Conservation (phyloP, 805 yeast genomes). For the Hanseniaspora vineae region DNA sequence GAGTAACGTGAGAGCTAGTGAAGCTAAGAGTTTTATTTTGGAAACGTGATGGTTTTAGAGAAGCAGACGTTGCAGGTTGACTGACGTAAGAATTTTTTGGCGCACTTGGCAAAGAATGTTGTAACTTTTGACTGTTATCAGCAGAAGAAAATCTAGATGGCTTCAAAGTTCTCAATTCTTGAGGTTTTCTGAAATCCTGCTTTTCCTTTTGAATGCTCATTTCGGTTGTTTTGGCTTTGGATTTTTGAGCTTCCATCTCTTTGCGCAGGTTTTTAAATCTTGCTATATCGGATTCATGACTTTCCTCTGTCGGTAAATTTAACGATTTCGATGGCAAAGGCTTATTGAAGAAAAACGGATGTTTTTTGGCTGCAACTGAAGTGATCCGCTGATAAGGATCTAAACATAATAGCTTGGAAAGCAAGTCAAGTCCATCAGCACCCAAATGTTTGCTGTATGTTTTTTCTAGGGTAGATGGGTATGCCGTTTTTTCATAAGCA, state of each 20-base stretch:
- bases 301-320: conserved; percentile 59
- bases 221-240: neutral
- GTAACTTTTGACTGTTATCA: too few relatives aligned
- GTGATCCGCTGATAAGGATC: conserved; percentile 67
- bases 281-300: conserved; percentile 78
- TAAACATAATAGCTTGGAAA: conserved; percentile 48
- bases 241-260: conserved; percentile 9
- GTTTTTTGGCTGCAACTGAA: conserved; percentile 64
- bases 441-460: conserved; percentile 32
- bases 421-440: conserved; percentile 36
- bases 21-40: too few relatives aligned
- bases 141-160: too few relatives aligned
- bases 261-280: conserved; percentile 32
- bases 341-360: conserved; percentile 49
- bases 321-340: conserved; percentile 56
- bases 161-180: too few relatives aligned
- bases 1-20: too few relatives aligned
- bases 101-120: too few relatives aligned
- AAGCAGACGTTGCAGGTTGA: too few relatives aligned
- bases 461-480: conserved; percentile 32
- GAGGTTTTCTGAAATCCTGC: too few relatives aligned
- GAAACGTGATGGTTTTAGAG: too few relatives aligned
- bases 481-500: conserved; percentile 29
- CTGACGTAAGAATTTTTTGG: too few relatives aligned
- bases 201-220: neutral